Evolutionary conservation across 2,329 filamentous ascomycete species (phyloP).

Genomic region (Xylaria sp.): DNA sequence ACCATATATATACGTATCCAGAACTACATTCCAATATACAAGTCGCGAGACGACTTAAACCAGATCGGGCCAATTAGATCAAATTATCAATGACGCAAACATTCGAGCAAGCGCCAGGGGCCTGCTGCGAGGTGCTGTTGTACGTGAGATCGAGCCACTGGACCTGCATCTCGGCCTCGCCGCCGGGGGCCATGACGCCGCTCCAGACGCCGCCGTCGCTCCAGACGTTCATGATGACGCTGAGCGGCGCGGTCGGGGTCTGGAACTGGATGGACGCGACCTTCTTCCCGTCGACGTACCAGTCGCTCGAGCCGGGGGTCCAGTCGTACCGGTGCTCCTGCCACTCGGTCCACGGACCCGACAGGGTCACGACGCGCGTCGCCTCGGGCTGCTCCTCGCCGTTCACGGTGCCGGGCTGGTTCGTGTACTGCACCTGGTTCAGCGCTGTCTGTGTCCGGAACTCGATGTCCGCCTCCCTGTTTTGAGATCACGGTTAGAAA

Average conservation of each 20-base stretch:
- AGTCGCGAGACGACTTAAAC: background rate
- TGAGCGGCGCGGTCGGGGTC: slow-evolving; percentile 61
- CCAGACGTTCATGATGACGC: slow-evolving; percentile 69
- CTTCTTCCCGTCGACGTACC: slow-evolving; percentile 64
- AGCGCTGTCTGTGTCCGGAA: slow-evolving; percentile 59
- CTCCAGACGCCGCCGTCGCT: slow-evolving; percentile 69
- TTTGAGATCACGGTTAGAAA: background rate
- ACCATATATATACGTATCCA: background rate
- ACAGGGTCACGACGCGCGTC: slow-evolving; percentile 57
- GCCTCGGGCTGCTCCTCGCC: slow-evolving; percentile 54
- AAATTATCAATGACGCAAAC: slow-evolving; percentile 52
- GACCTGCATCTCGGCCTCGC: slow-evolving; percentile 65
- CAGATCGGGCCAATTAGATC: slow-evolving; percentile 4
- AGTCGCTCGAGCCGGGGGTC: slow-evolving; percentile 63
- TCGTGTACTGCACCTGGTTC: slow-evolving; percentile 65
- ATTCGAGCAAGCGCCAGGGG: slow-evolving; percentile 39
- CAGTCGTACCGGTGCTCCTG: slow-evolving; percentile 68
- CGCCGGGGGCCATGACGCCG: slow-evolving; percentile 64
- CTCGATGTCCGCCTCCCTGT: slow-evolving; percentile 62
- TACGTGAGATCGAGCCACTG: slow-evolving; percentile 72
- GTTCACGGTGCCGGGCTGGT: slow-evolving; percentile 64
- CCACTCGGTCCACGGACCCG: slow-evolving; percentile 58
- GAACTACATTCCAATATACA: background rate
- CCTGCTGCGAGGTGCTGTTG: slow-evolving; percentile 53
- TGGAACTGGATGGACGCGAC: slow-evolving; percentile 64